phyloP scores from a whole-genome alignment of 2,329 filamentous ascomycete genomes.

The Pseudocercospora macadamiae region DNA sequence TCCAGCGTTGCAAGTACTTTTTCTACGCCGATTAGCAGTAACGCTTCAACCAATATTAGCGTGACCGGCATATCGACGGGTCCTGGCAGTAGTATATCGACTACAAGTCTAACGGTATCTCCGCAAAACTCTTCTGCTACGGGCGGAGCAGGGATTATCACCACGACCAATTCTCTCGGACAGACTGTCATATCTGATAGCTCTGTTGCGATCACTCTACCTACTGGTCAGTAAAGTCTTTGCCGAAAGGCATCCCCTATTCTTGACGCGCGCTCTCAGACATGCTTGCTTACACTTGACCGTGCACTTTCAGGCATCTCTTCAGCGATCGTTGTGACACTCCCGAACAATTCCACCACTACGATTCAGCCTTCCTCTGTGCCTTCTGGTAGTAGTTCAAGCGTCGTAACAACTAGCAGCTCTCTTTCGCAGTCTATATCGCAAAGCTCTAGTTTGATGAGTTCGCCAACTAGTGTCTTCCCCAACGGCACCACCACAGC shows the following conservation, averaged over 20 bases:
- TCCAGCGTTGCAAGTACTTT: neutral
- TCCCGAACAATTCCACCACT: neutral
- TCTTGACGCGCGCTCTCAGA: neutral
- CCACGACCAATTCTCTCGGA: neutral
- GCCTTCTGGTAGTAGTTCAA: neutral
- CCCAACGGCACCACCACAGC: too few relatives aligned
- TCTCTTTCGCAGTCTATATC: neutral
- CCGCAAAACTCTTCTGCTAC: neutral
- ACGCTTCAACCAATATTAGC: neutral
- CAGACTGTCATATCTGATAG: conserved; percentile 3
- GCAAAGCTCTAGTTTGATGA: neutral
- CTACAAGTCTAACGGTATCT: neutral
- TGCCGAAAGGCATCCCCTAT: neutral
- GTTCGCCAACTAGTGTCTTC: too few relatives aligned
- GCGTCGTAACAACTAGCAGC: neutral
- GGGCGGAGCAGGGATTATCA: neutral
- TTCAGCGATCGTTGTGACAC: neutral
- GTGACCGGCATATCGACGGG: neutral
- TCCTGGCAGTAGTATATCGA: neutral
- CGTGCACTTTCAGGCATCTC: neutral
- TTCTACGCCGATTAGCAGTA: neutral
- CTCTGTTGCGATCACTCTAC: neutral
- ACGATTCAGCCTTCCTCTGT: conserved; percentile 1
- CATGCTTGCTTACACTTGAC: neutral
- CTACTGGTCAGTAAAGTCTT: neutral